Conservation (phyloP, 2,329 filamentous ascomycete species). For the Phialophora macrospora region DNA sequence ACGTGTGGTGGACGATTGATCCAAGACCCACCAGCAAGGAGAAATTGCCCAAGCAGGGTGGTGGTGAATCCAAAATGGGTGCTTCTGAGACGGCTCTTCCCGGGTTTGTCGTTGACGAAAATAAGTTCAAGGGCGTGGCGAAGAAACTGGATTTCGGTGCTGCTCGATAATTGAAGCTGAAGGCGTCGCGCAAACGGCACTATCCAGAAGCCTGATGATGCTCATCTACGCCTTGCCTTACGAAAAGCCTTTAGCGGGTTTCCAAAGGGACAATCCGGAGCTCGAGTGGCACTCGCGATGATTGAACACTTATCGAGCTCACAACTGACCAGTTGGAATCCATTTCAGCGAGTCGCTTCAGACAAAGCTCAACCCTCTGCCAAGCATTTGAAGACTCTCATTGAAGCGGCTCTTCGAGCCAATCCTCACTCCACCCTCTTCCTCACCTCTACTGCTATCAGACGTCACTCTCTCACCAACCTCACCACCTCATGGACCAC, state of each 20-base stretch:
- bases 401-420: not conserved
- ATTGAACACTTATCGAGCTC: not conserved
- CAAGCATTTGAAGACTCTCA: not conserved
- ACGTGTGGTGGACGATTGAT: constrained; percentile 83
- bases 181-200: not conserved
- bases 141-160: constrained; percentile 78
- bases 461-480: not conserved
- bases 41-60: constrained; percentile 78
- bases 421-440: not conserved
- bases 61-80: constrained; percentile 71
- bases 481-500: not conserved
- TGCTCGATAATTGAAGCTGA: constrained; percentile 16
- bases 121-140: constrained; percentile 72
- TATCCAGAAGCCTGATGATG: not conserved
- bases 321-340: not conserved
- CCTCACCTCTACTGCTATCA: not conserved
- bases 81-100: constrained; percentile 80
- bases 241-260: not conserved
- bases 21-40: constrained; percentile 82
- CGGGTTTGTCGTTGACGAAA: constrained; percentile 64
- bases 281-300: not conserved
- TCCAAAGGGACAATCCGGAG: not conserved
- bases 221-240: not conserved
- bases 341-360: not conserved
- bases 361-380: not conserved